Conservation (phyloP, 208 protist genomes). For the Crithidia bombi region DNA sequence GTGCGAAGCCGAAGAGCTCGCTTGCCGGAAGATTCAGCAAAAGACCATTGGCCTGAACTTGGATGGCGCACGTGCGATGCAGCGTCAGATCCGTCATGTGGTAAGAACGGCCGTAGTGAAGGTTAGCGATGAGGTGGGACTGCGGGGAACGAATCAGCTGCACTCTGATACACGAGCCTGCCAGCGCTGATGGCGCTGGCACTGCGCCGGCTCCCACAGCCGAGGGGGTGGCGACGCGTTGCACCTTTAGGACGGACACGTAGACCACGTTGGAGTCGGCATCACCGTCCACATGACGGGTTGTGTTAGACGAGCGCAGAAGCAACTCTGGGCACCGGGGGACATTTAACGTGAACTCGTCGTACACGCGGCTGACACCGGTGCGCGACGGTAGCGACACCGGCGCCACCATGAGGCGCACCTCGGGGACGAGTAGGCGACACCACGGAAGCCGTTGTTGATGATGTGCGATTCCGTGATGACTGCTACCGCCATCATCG, state of each 20-base stretch:
- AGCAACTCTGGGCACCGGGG: conserved; percentile 22
- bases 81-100: conserved; percentile 18
- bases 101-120: conserved; percentile 28
- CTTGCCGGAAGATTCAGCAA: conserved; percentile 14
- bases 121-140: neutral
- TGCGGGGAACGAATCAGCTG: conserved; percentile 7
- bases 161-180: conserved; percentile 3
- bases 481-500: neutral
- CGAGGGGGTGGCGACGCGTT: neutral
- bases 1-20: conserved; percentile 19
- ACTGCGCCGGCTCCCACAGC: too few relatives aligned
- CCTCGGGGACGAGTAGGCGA: conserved; percentile 17
- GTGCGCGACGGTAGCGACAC: neutral
- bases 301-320: conserved; percentile 5
- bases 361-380: neutral
- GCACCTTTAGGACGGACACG: conserved; percentile 20
- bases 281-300: too few relatives aligned
- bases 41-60: conserved; percentile 7
- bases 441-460: conserved; percentile 18
- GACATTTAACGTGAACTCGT: conserved; percentile 20
- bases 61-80: conserved; percentile 11
- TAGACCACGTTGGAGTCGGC: conserved; percentile 7
- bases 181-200: neutral
- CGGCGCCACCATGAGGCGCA: conserved; percentile 16
- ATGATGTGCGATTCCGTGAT: neutral